Evolutionary conservation across 805 yeast genomes (phyloP), one percentile per base, ranked within the genome.

Genomic region (Pichia kluyveri): DNA sequence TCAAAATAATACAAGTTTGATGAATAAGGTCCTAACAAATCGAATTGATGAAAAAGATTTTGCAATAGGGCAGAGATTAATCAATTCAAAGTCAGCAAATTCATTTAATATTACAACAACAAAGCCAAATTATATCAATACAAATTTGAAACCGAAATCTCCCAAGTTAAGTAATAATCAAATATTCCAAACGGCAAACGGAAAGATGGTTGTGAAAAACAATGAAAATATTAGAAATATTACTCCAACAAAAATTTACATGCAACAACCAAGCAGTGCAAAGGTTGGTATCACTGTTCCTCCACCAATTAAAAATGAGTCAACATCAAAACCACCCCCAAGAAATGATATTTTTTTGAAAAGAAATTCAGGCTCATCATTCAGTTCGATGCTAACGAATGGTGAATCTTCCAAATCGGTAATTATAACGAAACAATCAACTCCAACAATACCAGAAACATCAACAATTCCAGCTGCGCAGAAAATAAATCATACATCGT

Each of bases 1-100:
- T 4, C 61, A 62, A 39, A 58, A 51, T 37, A 66, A 60, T 47
- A 67, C 62, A 9, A 61, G 59, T 17, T 50, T 62, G 40, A 61
- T 66, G 67, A 63, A 59, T 50, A 66, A 64, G 47, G 66, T 65
- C 3, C 52, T 66, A 3, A 56, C 60, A 4, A 62, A 66, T 44
- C 55, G 65, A 43, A 51, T 65, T 15, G 56, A 59, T 12, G 65
- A 60, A 43, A 65, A 65, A 42, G 61, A 59, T 44, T 55, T 54
- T 36, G 60, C 59, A 34, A 51, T 62, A 4, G 60, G 56, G 36
- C 56, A 55, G n/a, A 55, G 54, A 28, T 48, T 58, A n/a, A 43
- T 51, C 2, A 54, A 53, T 19, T 46, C 51, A 1, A 55, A 50
- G 28, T 52, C 19, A 36, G 49, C 12, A 48, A 39, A 30, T 54